Percentiles rank a stretch among this genome's conserved stretches.
phyloP scores from a whole-genome alignment of 768 basidiomycete genomes.

The Pleurotus citrinopileatus region DNA sequence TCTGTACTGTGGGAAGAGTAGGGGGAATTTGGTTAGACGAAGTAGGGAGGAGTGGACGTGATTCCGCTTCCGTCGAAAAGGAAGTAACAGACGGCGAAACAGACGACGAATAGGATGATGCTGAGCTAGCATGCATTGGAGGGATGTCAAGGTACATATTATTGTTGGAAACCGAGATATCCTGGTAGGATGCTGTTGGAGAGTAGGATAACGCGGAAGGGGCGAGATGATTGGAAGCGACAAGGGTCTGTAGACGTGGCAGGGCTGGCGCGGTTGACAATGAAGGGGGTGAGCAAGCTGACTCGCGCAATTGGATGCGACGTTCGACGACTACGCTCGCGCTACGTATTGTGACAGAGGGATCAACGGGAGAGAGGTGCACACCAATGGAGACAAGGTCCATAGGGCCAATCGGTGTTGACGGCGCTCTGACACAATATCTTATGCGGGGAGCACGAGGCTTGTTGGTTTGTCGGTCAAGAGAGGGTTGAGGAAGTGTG shows the following conservation, averaged over 20 bases:
- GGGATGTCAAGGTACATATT: constrained; percentile 14
- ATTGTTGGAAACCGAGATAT: constrained; percentile 13
- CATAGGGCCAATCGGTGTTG: constrained; percentile 62
- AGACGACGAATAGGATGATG: constrained; percentile 26
- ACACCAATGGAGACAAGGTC: constrained; percentile 71
- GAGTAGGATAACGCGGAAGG: constrained; percentile 27
- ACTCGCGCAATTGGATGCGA: constrained; percentile 59
- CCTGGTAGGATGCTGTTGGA: constrained; percentile 22
- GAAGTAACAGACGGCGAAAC: constrained; percentile 12
- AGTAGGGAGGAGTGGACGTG: constrained; percentile 8
- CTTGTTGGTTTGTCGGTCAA: constrained; percentile 45
- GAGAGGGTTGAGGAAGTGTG: constrained; percentile 31
- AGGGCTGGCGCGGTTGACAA: constrained; percentile 20
- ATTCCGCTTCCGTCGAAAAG: constrained; percentile 20
- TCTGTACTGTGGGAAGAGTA: constrained; percentile 20
- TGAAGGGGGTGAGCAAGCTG: constrained; percentile 19
- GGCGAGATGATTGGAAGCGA: constrained; percentile 18
- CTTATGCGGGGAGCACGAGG: constrained; percentile 56
- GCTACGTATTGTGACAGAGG: constrained; percentile 54
- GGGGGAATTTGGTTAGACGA: constrained; percentile 23
- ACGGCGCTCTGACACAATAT: constrained; percentile 56
- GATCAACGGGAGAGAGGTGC: constrained; percentile 56
- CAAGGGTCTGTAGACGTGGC: constrained; percentile 17
- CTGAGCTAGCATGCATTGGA: constrained; percentile 24
- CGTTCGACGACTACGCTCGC: constrained; percentile 69